Evolutionary conservation across 2,329 filamentous ascomycete genomes (phyloP), one percentile per base, ranked within the genome.

Genomic region (Verticillium dahliae): DNA sequence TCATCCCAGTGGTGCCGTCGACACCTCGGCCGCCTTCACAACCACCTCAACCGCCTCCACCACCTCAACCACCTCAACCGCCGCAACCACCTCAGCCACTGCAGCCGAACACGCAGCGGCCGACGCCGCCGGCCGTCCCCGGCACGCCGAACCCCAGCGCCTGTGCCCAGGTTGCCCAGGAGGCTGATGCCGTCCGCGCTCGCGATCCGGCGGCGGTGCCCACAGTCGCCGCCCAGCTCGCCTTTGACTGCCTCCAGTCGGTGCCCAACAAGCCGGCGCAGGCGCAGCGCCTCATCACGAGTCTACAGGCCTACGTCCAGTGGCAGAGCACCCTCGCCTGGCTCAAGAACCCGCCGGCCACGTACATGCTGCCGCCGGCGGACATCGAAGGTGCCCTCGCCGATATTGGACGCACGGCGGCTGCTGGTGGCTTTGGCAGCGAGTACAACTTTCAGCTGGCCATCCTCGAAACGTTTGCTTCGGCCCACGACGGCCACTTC

Each of bases 401-500:
- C 59, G 69, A 71, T 10, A 80, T 86, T 57, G 72, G 74, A 52
- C 62, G 70, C 5, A 82, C 78, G 15, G 76, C 79, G 4, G 64
- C 69, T 27, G 70, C 68, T 2, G 75, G 76, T 18, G 70, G 71
- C 3, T 86, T 81, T 66, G 69, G 72, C 4, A 82, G 77, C 69
- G 83, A 87, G 66, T 84, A 81, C 67, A 78, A 81, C 7, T 84
- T 85, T 65, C 80, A 85, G 66, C 64, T 74, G 7, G 82, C 83
- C 34, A 74, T 90, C 2, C 72, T 77, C 39, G 72, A 84, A 7
- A 76, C 86, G 39, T 67, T 68, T 39, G 77, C 78, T 31, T 76
- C 76, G 1, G 82, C 84, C 3, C 85, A 90, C 66, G 88, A 91
- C 68, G 85, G 86, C 1, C 88, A 91, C 68, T 86, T 88, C 58